Conservation (phyloP, 2,329 filamentous ascomycete species). For the Diaporthe australafricana region DNA sequence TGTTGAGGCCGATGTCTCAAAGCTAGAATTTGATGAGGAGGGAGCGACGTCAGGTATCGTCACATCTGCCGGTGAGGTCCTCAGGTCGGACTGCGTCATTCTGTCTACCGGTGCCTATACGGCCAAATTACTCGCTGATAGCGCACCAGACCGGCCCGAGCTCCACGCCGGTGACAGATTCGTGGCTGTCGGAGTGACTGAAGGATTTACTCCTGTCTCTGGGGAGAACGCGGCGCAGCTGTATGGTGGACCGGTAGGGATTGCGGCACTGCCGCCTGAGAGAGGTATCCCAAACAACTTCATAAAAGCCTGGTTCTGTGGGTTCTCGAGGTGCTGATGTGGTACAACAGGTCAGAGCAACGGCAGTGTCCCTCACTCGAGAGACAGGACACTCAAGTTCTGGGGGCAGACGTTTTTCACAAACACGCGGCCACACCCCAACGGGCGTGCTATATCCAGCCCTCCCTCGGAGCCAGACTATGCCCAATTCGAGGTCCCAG, state of each 20-base stretch:
- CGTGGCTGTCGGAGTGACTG: neutral
- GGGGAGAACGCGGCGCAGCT: neutral
- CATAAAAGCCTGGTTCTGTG: neutral
- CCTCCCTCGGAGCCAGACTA: neutral
- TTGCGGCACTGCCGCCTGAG: neutral
- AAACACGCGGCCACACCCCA: neutral
- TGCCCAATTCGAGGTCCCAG: neutral
- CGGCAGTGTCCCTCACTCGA: neutral
- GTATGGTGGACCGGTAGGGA: neutral
- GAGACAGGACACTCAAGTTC: slow-evolving; percentile 3
- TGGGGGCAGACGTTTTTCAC: neutral
- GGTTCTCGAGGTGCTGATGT: neutral
- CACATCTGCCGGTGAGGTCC: neutral
- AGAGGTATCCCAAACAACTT: neutral
- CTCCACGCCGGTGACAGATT: neutral
- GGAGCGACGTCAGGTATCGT: neutral
- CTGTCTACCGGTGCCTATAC: neutral
- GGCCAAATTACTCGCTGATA: neutral
- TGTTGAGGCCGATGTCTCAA: neutral
- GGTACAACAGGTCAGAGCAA: neutral
- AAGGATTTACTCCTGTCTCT: neutral
- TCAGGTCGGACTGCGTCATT: neutral
- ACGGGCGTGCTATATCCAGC: neutral
- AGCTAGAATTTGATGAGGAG: neutral
- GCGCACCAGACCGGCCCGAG: neutral